Conservation (phyloP, 176 grass and related monocot species). For the Ampelocalamus luodianensis region DNA sequence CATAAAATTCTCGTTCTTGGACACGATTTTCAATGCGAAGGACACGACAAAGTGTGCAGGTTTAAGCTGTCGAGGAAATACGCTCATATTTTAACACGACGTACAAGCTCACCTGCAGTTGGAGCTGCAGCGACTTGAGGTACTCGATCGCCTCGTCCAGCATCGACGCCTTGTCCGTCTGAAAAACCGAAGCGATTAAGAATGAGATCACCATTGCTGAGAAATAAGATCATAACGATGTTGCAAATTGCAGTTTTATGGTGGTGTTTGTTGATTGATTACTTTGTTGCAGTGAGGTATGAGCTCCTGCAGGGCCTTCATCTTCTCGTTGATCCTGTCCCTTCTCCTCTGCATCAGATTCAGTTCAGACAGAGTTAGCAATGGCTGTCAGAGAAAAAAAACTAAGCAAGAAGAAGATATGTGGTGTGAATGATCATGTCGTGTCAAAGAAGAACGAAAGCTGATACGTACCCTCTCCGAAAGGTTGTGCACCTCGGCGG, state of each 20-base stretch:
- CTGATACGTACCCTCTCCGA: conserved; percentile 64
- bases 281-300: conserved; percentile 94
- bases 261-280: not conserved
- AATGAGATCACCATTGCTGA: not conserved
- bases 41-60: not conserved
- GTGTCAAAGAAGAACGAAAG: not conserved
- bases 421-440: not conserved
- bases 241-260: not conserved
- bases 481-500: conserved; percentile 87
- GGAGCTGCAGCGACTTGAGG: conserved; percentile 84
- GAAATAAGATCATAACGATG: not conserved
- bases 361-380: not conserved
- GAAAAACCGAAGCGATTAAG: not conserved
- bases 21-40: not conserved
- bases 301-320: conserved; percentile 92
- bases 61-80: too few species aligned
- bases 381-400: not conserved
- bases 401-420: not conserved
- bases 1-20: conserved; percentile 17
- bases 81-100: not conserved
- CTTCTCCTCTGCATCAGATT: conserved; percentile 65
- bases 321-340: conserved; percentile 92
- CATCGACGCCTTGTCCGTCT: conserved; percentile 93
- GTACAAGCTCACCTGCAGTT: conserved; percentile 55
- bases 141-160: conserved; percentile 92